Base-by-base conservation (phyloP, 345 rosid genomes). In the Melaleuca quinquenervia region DNA sequence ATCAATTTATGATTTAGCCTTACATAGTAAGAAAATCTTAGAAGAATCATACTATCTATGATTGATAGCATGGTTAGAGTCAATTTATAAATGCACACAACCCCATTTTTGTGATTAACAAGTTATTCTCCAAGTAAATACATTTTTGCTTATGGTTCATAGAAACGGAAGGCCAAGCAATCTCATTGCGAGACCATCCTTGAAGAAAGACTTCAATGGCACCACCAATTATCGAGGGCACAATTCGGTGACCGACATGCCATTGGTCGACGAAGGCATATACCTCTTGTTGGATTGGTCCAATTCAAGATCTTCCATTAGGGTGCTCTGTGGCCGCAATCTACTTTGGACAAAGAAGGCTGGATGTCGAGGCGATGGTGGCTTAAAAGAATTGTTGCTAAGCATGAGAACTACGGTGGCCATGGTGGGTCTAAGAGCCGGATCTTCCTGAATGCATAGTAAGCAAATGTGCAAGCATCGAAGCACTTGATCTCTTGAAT, bases 381-480 rank as follows among this genome's bases (percentile, higher is more conserved):
- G 84, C 41, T 62, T 49, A n/a, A 87, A 6, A 11, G 83, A 50
- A 49, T 76, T n/a, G 88, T 84, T 87, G 22, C 29, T 88, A 3
- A 44, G 49, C 70, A 54, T 20, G 14, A 45, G 41, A 41, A 41
- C 41, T 41, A 41, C 41, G 41, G 18, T 11, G 48, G 87, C 84
- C 87, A 90, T 27, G n/a, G 14, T 50, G 84, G 22, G 27, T 90
- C 83, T 83, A 84, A 85, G 88, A 88, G 24, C 90, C 91, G 45
- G 87, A 85, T 29, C 88, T 70, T 53, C 89, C 89, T 90, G 89
- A 88, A 55, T 92, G 89, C 1, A 89, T 85, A 1, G 94, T 52
- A 94, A 15, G 91, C 52, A 29, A 94, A 91, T 29, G 6, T 90
- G 84, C 45, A 90, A 90, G 88, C 91, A 91, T 62, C 70, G 87